Evolutionary conservation across 345 rosid species (phyloP).

Genomic region (Salix brachista): DNA sequence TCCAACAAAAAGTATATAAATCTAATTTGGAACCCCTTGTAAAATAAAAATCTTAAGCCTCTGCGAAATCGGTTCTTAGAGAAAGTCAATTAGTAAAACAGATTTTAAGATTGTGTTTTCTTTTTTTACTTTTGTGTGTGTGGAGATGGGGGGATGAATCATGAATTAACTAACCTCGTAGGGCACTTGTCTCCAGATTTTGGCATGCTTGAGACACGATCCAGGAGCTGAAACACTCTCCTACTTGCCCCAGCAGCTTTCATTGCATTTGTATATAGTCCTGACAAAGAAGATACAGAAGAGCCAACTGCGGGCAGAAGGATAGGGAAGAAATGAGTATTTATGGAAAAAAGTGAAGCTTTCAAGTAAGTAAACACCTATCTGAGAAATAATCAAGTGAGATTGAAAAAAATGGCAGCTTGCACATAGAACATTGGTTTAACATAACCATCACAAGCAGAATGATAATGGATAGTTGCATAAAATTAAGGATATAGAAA

Average conservation of each 20-base stretch:
- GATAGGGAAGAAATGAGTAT: not conserved
- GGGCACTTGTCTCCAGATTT: conserved; percentile 77
- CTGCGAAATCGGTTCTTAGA: not conserved
- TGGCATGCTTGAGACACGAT: conserved; percentile 78
- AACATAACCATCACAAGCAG: not conserved
- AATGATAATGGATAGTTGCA: not conserved
- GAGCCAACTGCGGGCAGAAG: conserved; percentile 68
- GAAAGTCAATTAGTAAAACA: not conserved
- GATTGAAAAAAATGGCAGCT: not conserved
- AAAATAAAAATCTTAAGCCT: not conserved
- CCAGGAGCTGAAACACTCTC: conserved; percentile 88
- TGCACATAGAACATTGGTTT: not conserved
- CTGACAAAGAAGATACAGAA: conserved; percentile 76
- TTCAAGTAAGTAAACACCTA: not conserved
- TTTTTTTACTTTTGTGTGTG: too few relatives aligned
- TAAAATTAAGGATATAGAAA: not conserved
- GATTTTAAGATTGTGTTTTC: not conserved
- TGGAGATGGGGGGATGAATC: not conserved
- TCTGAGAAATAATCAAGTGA: not conserved
- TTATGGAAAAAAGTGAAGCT: not conserved
- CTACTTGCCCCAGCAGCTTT: conserved; percentile 98
- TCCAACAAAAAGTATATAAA: not conserved
- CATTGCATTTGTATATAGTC: conserved; percentile 85
- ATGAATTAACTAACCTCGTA: conserved; percentile 42
- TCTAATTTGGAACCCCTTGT: not conserved